These are phyloP conservation scores for Neurospora sp. DNA, from an alignment of 495 filamentous ascomycete species.

Conservation along the genomic window DNA sequence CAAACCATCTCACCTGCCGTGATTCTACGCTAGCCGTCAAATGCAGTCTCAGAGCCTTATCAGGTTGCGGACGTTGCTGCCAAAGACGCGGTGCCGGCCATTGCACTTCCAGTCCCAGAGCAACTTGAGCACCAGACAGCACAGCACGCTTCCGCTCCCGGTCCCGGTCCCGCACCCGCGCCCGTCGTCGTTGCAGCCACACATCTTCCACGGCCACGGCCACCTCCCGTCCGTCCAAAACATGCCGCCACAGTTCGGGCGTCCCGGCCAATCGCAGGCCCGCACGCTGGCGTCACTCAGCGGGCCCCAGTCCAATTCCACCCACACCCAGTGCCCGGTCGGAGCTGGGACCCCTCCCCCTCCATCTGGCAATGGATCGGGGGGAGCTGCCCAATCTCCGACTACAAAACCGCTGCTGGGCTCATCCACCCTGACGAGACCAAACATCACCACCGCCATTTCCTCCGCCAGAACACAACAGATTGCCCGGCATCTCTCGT, in stretches of 20 bases:
- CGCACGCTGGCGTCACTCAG: slow-evolving; percentile 23
- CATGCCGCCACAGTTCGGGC: slow-evolving; percentile 12
- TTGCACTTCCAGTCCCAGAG: background rate
- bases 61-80: background rate
- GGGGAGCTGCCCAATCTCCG: slow-evolving; percentile 3
- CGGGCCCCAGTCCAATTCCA: slow-evolving; percentile 11
- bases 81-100: slow-evolving; percentile 5
- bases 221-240: slow-evolving; percentile 3
- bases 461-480: slow-evolving; percentile 37
- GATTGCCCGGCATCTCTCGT: slow-evolving; percentile 46
- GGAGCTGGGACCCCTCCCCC: slow-evolving; percentile 28
- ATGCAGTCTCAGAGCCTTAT: background rate
- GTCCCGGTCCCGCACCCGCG: background rate
- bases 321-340: background rate
- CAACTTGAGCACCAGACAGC: background rate
- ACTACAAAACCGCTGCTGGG: slow-evolving; percentile 12
- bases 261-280: slow-evolving; percentile 24
- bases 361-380: slow-evolving; percentile 16
- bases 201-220: background rate
- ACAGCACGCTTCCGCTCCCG: background rate
- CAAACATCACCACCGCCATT: slow-evolving; percentile 8
- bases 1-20: background rate
- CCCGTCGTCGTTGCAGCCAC: background rate
- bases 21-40: background rate
- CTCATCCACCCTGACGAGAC: slow-evolving; percentile 11